Evolutionary conservation across 2,329 filamentous ascomycete species (phyloP).

Genomic region (Colletotrichum gigasporum): DNA sequence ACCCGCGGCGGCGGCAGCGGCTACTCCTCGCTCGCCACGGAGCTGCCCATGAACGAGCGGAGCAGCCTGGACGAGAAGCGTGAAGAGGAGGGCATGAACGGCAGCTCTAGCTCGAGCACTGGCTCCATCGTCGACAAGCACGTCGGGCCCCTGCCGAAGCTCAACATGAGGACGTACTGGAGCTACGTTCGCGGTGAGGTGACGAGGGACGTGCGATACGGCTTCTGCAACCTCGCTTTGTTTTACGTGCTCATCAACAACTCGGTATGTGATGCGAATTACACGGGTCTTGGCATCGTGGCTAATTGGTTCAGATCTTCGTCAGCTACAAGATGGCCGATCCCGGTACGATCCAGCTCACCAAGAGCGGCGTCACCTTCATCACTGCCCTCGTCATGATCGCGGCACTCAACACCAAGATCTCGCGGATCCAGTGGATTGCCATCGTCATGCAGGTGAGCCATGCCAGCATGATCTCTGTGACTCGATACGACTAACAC

Average conservation of each 20-base stretch:
- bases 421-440: conserved; percentile 43
- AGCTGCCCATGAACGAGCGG: conserved; percentile 26
- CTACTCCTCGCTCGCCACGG: conserved; percentile 27
- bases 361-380: conserved; percentile 43
- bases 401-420: conserved; percentile 36
- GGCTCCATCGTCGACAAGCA: conserved; percentile 17
- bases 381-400: conserved; percentile 44
- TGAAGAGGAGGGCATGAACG: conserved; percentile 30
- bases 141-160: conserved; percentile 13
- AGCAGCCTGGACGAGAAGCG: conserved; percentile 35
- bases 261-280: conserved; percentile 32
- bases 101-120: conserved; percentile 17
- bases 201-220: conserved; percentile 40
- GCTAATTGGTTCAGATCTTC: conserved; percentile 39
- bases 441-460: conserved; percentile 42
- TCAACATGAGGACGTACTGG: conserved; percentile 32
- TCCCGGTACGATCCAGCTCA: conserved; percentile 43
- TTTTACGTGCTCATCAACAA: conserved; percentile 47
- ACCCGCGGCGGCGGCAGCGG: conserved; percentile 30
- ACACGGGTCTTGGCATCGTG: background rate
- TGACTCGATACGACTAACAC: background rate
- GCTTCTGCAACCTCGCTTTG: conserved; percentile 42
- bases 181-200: conserved; percentile 37
- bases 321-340: conserved; percentile 43
- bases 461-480: too few relatives aligned